A percentile compares a stretch with the other conserved stretches of the same genome.
phyloP scores from a whole-genome alignment of 257 asterid species.

The Scutellaria barbata region DNA sequence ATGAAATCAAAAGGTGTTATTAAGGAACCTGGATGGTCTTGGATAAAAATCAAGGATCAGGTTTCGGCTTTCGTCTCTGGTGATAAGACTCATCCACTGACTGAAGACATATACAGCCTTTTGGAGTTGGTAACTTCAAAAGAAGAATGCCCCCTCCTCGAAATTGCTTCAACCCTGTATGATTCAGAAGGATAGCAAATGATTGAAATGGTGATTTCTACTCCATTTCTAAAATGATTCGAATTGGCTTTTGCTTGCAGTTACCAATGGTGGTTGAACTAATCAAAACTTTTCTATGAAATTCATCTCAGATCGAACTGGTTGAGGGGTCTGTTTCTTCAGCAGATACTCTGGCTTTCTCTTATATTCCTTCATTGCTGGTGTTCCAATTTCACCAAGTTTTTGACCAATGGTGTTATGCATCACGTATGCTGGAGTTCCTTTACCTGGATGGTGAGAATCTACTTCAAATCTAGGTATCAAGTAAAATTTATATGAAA shows the following conservation, averaged over 20 bases:
- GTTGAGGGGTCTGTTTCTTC: too few relatives aligned
- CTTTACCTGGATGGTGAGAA: too few relatives aligned
- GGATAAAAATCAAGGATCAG: slow-evolving; percentile 66
- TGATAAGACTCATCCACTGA: slow-evolving; percentile 59
- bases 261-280: too few relatives aligned
- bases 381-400: too few relatives aligned
- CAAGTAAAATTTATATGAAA: not conserved
- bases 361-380: too few relatives aligned
- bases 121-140: slow-evolving; percentile 57
- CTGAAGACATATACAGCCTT: slow-evolving; percentile 54
- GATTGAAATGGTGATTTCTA: not conserved
- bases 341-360: too few relatives aligned
- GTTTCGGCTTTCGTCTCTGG: slow-evolving; percentile 74
- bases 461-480: not conserved
- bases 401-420: too few relatives aligned
- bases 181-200: slow-evolving; percentile 38
- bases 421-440: not conserved
- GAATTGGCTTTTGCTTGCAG: not conserved
- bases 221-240: not conserved
- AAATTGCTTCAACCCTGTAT: slow-evolving; percentile 39
- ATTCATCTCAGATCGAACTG: not conserved
- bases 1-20: slow-evolving; percentile 79
- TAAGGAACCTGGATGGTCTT: slow-evolving; percentile 97
- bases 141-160: slow-evolving; percentile 42
- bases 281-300: not conserved